These are phyloP conservation scores for Coniochaeta hoffmannii DNA, from an alignment of 2,329 filamentous ascomycete genomes.

Conservation along the genomic window DNA sequence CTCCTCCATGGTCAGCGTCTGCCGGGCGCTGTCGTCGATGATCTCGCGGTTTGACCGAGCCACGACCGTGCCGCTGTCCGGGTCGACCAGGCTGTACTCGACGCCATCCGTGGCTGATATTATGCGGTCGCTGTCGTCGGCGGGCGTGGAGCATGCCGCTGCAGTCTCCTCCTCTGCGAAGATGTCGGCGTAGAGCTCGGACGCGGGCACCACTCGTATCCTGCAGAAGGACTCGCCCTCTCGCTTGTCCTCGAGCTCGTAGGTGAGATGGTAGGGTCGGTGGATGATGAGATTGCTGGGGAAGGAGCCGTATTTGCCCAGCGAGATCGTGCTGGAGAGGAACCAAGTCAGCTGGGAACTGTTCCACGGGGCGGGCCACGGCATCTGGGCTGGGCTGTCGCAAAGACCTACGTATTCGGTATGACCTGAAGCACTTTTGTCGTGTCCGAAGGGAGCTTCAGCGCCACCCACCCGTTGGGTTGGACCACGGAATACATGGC, in stretches of 20 bases:
- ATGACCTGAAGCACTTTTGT: slow-evolving; percentile 49
- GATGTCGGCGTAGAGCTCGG: slow-evolving; percentile 78
- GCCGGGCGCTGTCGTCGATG: slow-evolving; percentile 56
- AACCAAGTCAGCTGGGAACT: slow-evolving; percentile 5
- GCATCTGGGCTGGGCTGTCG: not conserved
- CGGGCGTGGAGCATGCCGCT: slow-evolving; percentile 21
- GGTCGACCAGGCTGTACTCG: slow-evolving; percentile 37
- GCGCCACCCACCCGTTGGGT: slow-evolving; percentile 52
- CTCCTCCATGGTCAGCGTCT: slow-evolving; percentile 69
- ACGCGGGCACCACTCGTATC: slow-evolving; percentile 70
- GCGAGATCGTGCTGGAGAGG: slow-evolving; percentile 63
- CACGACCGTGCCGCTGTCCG: slow-evolving; percentile 38
- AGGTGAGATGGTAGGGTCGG: slow-evolving; percentile 87
- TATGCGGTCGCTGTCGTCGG: slow-evolving; percentile 33
- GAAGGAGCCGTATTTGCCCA: slow-evolving; percentile 91
- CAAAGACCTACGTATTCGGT: slow-evolving; percentile 50
- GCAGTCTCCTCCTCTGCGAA: slow-evolving; percentile 42
- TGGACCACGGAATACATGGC: slow-evolving; percentile 39
- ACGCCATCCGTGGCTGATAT: slow-evolving; percentile 29
- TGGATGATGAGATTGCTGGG: slow-evolving; percentile 82
- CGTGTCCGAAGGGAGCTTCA: slow-evolving; percentile 52
- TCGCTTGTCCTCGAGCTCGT: slow-evolving; percentile 71
- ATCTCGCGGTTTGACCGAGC: slow-evolving; percentile 52
- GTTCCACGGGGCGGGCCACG: not conserved
- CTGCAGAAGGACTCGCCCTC: slow-evolving; percentile 58